Evolutionary conservation across 768 basidiomycete species (phyloP).

Genomic region (Suillus tomentosus): DNA sequence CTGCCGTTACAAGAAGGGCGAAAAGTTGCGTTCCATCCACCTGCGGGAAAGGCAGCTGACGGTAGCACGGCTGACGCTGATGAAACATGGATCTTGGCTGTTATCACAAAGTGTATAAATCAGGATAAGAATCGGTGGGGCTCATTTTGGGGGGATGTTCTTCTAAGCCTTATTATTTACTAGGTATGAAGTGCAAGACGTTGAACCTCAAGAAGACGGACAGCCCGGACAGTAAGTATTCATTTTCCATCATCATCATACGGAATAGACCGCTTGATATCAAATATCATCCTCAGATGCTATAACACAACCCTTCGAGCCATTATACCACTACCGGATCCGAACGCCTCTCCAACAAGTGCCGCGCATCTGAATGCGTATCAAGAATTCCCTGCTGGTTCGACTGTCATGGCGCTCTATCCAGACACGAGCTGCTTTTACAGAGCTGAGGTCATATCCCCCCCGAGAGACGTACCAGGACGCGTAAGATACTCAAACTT

Average conservation of each 20-base stretch:
- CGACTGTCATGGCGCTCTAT: conserved; percentile 84
- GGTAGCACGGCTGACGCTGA: conserved; percentile 54
- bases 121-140: conserved; percentile 69
- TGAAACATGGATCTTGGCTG: conserved; percentile 76
- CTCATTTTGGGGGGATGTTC: not conserved
- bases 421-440: conserved; percentile 93
- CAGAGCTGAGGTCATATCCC: conserved; percentile 79
- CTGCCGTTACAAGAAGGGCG: conserved; percentile 71
- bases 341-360: conserved; percentile 53
- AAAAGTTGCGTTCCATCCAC: conserved; percentile 81
- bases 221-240: conserved; percentile 57
- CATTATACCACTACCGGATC: conserved; percentile 82
- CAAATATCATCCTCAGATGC: conserved; percentile 38
- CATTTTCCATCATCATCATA: not conserved
- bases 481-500: conserved; percentile 35
- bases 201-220: conserved; percentile 80
- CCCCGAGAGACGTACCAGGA: conserved; percentile 49
- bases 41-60: conserved; percentile 50
- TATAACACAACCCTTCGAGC: conserved; percentile 71
- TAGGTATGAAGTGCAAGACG: conserved; percentile 87
- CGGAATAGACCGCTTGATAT: not conserved
- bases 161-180: conserved; percentile 6
- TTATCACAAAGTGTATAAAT: conserved; percentile 68
- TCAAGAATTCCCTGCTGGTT: conserved; percentile 69
- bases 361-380: conserved; percentile 70